phyloP scores from a whole-genome alignment of 352 stramenopile genomes.

The Phytophthora multivora region DNA sequence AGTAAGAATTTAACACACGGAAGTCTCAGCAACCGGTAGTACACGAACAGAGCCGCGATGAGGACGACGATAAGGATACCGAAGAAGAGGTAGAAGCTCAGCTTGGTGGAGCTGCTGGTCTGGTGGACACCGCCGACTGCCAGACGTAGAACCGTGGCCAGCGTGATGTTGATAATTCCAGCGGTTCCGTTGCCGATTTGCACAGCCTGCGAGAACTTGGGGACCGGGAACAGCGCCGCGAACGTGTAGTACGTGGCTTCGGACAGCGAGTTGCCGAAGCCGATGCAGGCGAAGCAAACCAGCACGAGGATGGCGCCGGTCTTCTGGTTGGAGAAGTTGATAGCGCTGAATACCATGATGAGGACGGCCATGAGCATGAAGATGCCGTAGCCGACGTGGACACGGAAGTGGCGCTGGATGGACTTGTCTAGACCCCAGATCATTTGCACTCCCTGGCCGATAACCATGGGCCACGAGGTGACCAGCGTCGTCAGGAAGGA shows the following conservation, averaged over 20 bases:
- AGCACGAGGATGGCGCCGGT: constrained; percentile 60
- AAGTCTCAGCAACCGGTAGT: constrained; percentile 40
- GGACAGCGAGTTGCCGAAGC: constrained; percentile 59
- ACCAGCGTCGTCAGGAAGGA: constrained; percentile 64
- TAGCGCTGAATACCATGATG: constrained; percentile 64
- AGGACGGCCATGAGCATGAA: constrained; percentile 53
- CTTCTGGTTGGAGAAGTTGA: constrained; percentile 48
- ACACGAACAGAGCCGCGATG: constrained; percentile 49
- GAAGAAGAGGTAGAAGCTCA: constrained; percentile 74
- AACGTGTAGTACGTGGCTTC: constrained; percentile 69
- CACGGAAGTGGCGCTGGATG: constrained; percentile 42
- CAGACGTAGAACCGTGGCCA: constrained; percentile 57
- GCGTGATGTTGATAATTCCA: constrained; percentile 61
- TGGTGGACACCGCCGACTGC: constrained; percentile 48
- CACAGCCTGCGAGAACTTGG: constrained; percentile 72
- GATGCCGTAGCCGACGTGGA: constrained; percentile 51
- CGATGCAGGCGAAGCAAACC: constrained; percentile 53
- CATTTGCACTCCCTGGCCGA: constrained; percentile 61
- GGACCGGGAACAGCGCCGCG: constrained; percentile 61
- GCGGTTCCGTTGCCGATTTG: constrained; percentile 66
- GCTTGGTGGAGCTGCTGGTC: constrained; percentile 37
- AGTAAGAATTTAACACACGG: constrained; percentile 58
- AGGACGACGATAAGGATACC: constrained; percentile 54
- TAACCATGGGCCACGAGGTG: constrained; percentile 61
- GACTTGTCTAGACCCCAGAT: constrained; percentile 58